phyloP scores from a whole-genome alignment of 805 yeast genomes.

The Phaffomyces opuntiae region DNA sequence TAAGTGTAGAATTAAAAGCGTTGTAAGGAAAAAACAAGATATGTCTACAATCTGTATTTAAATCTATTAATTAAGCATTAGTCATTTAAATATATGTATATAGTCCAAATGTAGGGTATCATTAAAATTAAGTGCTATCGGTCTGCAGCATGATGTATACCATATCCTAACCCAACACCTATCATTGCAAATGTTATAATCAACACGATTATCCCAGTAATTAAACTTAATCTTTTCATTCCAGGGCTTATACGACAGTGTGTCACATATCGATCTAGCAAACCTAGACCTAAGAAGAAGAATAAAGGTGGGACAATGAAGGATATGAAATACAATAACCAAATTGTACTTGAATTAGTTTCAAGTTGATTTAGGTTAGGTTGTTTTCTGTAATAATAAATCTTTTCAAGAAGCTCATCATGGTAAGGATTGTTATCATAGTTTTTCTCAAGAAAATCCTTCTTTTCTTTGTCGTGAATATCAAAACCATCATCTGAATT shows the following conservation, averaged over 20 bases:
- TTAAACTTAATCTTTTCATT: conserved; percentile 14
- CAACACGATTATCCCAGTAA: conserved; percentile 14
- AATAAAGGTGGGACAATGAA: conserved; percentile 23
- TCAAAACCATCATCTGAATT: neutral
- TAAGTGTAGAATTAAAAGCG: neutral
- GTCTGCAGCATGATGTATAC: conserved; percentile 3
- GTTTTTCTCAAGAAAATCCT: neutral
- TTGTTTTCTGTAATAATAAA: conserved; percentile 12
- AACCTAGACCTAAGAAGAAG: conserved; percentile 23
- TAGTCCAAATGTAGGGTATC: neutral
- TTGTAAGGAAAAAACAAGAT: no score
- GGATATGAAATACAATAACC: conserved; percentile 14
- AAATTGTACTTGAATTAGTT: neutral
- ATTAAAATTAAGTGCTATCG: neutral
- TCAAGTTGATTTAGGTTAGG: neutral
- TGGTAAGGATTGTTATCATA: conserved; percentile 1
- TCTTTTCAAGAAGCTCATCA: conserved; percentile 15
- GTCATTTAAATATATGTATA: no score
- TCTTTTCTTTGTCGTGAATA: neutral
- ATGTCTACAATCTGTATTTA: no score
- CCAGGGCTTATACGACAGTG: conserved; percentile 2
- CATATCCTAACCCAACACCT: conserved; percentile 37
- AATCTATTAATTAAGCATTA: no score
- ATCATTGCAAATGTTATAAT: conserved; percentile 30
- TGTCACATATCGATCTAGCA: conserved; percentile 15